Base-by-base conservation (phyloP, 2,329 filamentous ascomycete species). In the Spiromastix sp. region DNA sequence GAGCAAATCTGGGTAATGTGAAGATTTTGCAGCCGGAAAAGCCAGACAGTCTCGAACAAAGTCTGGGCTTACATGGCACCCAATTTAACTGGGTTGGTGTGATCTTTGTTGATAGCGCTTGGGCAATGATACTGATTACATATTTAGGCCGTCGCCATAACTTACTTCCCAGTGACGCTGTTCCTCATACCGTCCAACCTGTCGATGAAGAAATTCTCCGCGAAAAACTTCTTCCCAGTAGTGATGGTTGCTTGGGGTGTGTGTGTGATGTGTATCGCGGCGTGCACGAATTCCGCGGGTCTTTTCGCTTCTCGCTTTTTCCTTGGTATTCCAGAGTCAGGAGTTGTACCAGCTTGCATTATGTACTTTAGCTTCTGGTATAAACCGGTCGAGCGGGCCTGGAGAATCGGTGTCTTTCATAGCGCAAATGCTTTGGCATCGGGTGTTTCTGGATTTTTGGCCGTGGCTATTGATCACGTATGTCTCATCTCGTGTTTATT, bases 311-410 rank as follows among this genome's bases (percentile, higher is more conserved):
- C 26, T 13, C 26, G 26, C 9, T 29, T 29, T 29, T 29, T 29
- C 26, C 26, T 29, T 15, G 26, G 26, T 11, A 29, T 29, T 7
- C 26, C 26, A 15, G 26, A 29, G 16, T 29, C 26, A 3, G 26
- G 26, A 29, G 26, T 29, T 8, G 26, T 29, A 13, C 26, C 12
- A n/a, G 26, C 26, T 0, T 29, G 26, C 6, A 29, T 29, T 15
- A 29, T 29, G 26, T 29, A 29, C 16, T 29, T 29, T 15, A 29
- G 26, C 26, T 29, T 29, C 12, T 29, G 26, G 26, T 29, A 29
- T 29, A 29, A 29, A 15, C 26, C 26, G 3, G 26, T 29, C 26
- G 26, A 29, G 16, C 26, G 26, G 12, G 26, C 26, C 12, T 29
- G 26, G 26, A n/a, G 26, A 29, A 29, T 29, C 16, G 26, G 26